phyloP scores from a whole-genome alignment of 352 stramenopile species.

The Phytophthora cactorum region DNA sequence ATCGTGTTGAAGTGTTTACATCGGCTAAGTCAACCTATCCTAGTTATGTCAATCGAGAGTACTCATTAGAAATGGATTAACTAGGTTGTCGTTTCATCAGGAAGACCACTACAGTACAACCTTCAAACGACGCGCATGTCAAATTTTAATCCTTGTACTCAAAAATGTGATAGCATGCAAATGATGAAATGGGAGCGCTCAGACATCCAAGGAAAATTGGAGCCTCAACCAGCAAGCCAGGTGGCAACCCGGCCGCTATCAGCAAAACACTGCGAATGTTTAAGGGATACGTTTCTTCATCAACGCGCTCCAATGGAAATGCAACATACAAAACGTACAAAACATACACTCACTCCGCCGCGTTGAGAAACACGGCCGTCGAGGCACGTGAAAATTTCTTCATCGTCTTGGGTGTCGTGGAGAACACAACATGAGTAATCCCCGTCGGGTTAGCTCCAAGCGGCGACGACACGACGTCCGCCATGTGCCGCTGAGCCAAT shows the following conservation, averaged over 20 bases:
- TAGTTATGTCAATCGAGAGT: constrained; percentile 33
- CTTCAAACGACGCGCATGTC: constrained; percentile 82
- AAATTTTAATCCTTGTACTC: constrained; percentile 62
- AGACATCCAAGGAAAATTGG: constrained; percentile 72
- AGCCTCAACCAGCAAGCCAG: constrained; percentile 65
- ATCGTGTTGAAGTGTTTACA: constrained; percentile 13
- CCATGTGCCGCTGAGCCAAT: constrained; percentile 79
- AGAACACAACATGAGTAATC: constrained; percentile 94
- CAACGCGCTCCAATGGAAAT: constrained; percentile 52
- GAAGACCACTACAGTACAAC: constrained; percentile 45
- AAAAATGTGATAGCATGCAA: constrained; percentile 3
- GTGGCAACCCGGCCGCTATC: constrained; percentile 73
- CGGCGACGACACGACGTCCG: constrained; percentile 68
- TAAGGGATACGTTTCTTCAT: constrained; percentile 84
- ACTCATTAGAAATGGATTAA: constrained; percentile 86
- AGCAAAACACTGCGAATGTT: constrained; percentile 89
- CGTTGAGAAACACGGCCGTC: constrained; percentile 53
- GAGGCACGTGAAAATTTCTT: constrained; percentile 31
- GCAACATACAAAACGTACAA: constrained; percentile 4
- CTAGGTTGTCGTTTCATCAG: constrained; percentile 85
- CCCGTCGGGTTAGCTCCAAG: constrained; percentile 91
- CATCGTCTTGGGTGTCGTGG: constrained; percentile 71
- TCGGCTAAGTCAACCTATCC: neutral
- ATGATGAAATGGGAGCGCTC: constrained; percentile 33
- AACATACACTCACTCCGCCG: constrained; percentile 21